Conservation (phyloP, 306 rosid species). For the Leucaena leucocephala region DNA sequence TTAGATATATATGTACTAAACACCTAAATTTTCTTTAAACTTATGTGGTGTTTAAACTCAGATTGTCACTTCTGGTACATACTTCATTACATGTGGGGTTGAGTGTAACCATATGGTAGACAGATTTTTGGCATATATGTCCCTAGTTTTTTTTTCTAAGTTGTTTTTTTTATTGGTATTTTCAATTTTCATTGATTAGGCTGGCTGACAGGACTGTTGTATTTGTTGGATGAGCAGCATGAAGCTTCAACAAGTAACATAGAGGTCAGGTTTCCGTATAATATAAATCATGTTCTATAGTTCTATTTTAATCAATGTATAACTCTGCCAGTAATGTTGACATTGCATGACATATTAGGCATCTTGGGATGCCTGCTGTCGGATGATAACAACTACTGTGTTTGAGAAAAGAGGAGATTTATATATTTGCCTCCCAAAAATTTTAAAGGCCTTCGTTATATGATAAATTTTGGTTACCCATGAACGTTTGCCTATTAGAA, state of each 20-base stretch:
- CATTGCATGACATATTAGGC: constrained; percentile 13
- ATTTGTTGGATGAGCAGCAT: constrained; percentile 89
- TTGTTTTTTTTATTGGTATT: constrained; percentile 58
- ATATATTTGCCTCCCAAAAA: constrained; percentile 12
- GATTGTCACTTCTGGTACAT: constrained; percentile 26
- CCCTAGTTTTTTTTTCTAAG: constrained; percentile 50
- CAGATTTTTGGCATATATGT: constrained; percentile 20
- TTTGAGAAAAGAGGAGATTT: constrained; percentile 6
- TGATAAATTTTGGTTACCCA: constrained; percentile 17
- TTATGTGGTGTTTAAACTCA: constrained; percentile 21
- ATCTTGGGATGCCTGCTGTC: constrained; percentile 19
- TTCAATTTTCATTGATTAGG: constrained; percentile 67
- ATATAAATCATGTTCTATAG: constrained; percentile 3
- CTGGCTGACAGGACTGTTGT: constrained; percentile 92
- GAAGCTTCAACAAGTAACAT: constrained; percentile 65
- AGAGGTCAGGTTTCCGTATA: constrained; percentile 58
- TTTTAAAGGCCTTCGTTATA: constrained; percentile 4
- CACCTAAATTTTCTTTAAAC: neutral
- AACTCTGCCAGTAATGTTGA: constrained; percentile 6
- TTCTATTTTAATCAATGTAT: neutral
- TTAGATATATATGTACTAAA: neutral
- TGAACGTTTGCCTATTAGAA: constrained; percentile 15
- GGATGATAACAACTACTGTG: constrained; percentile 1
- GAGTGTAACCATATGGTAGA: neutral
- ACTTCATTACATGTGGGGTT: constrained; percentile 7